These are phyloP conservation scores for Diaporthe destruens DNA, from an alignment of 2,329 filamentous ascomycete species.

Conservation along the genomic window DNA sequence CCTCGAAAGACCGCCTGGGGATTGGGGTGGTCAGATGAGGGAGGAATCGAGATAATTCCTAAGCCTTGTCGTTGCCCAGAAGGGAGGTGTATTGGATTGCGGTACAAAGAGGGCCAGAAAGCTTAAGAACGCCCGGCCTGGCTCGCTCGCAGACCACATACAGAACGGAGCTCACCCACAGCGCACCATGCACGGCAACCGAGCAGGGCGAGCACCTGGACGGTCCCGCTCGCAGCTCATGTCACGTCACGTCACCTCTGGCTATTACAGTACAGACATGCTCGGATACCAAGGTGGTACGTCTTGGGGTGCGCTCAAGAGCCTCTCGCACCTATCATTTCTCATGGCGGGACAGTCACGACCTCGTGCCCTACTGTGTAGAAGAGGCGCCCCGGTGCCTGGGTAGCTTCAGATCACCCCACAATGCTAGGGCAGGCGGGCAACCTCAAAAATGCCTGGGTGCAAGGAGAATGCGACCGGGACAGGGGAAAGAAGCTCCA, in stretches of 20 bases:
- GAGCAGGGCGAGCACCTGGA: conserved; percentile 21
- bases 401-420: conserved; percentile 28
- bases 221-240: conserved; percentile 15
- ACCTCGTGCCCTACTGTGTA: conserved; percentile 1
- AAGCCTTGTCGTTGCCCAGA: conserved; percentile 17
- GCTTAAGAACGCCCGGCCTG: conserved; percentile 22
- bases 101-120: conserved; percentile 19
- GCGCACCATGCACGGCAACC: neutral
- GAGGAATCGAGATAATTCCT: conserved; percentile 17
- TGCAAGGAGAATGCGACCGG: conserved; percentile 20
- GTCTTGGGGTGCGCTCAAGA: conserved; percentile 19
- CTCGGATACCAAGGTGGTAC: neutral
- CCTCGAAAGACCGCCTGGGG: neutral
- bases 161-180: conserved; percentile 27
- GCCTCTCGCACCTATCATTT: neutral
- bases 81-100: conserved; percentile 3
- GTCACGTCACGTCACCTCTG: conserved; percentile 22
- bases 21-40: neutral
- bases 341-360: neutral
- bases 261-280: conserved; percentile 2
- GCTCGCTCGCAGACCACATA: conserved; percentile 27
- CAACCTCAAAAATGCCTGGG: conserved; percentile 23
- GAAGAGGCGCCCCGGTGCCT: conserved; percentile 2
- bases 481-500: conserved; percentile 31
- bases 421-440: conserved; percentile 24